Conservation (phyloP, 352 stramenopile species). For the Pythium volutum region DNA sequence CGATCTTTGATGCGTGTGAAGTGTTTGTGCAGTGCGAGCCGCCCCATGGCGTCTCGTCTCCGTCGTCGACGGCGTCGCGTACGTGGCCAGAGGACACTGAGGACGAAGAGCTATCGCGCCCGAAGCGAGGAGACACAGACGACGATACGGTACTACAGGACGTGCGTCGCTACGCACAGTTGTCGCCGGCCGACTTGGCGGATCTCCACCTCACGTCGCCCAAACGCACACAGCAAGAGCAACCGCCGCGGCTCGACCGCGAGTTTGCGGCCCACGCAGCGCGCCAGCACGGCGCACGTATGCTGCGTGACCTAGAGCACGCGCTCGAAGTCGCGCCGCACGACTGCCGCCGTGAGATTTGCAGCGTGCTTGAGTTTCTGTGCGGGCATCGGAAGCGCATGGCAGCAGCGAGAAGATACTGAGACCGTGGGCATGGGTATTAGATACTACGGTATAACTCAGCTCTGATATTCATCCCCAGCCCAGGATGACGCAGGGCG, state of each 20-base stretch:
- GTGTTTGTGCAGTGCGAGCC: slow-evolving; percentile 43
- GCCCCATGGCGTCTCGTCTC: neutral
- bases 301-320: slow-evolving; percentile 41
- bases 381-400: neutral
- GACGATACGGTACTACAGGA: slow-evolving; percentile 23
- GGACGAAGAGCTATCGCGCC: neutral
- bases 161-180: slow-evolving; percentile 42
- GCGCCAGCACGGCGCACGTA: slow-evolving; percentile 18
- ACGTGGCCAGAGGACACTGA: slow-evolving; percentile 13
- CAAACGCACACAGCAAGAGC: neutral
- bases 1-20: slow-evolving; percentile 57
- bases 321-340: slow-evolving; percentile 46
- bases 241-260: neutral
- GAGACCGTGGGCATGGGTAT: neutral
- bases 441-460: too few relatives aligned
- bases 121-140: neutral
- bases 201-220: slow-evolving; percentile 27
- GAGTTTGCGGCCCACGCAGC: neutral
- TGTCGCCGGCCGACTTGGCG: slow-evolving; percentile 43
- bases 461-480: too few relatives aligned
- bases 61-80: slow-evolving; percentile 1
- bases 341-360: slow-evolving; percentile 58
- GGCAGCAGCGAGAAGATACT: neutral
- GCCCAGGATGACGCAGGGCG: neutral
- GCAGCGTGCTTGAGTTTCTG: slow-evolving; percentile 39